Conservation (phyloP, 1,284 basidiomycete genomes). For the Boletus chippewaensis region DNA sequence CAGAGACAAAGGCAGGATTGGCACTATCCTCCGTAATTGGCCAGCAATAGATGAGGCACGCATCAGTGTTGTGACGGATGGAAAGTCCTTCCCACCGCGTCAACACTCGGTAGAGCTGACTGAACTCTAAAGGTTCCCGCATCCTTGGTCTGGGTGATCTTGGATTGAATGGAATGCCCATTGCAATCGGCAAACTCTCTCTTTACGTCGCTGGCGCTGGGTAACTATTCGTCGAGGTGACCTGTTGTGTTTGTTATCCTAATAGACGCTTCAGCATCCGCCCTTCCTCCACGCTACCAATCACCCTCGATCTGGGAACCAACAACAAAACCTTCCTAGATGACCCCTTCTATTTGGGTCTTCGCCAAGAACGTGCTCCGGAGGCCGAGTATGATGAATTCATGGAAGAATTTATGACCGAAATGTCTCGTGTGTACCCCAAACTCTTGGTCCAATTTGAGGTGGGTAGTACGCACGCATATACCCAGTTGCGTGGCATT, state of each 20-base stretch:
- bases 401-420: conserved; percentile 91
- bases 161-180: conserved; percentile 85
- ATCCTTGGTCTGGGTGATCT: conserved; percentile 93
- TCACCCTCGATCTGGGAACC: conserved; percentile 83
- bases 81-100: conserved; percentile 33
- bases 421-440: conserved; percentile 70
- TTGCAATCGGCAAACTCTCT: conserved; percentile 88
- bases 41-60: conserved; percentile 66
- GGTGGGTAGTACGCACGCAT: conserved; percentile 30
- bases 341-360: conserved; percentile 88
- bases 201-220: conserved; percentile 87
- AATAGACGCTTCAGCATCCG: conserved; percentile 54
- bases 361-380: conserved; percentile 63
- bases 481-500: not conserved
- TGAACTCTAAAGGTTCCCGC: conserved; percentile 53
- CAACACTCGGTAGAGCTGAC: conserved; percentile 1
- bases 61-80: conserved; percentile 86
- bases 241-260: not conserved
- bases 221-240: conserved; percentile 34
- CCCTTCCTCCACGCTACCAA: conserved; percentile 79
- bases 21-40: conserved; percentile 70
- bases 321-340: conserved; percentile 79
- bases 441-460: conserved; percentile 90
- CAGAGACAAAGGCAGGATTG: conserved; percentile 78
- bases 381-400: conserved; percentile 69